A percentile compares a stretch with the other conserved stretches of the same genome.
phyloP scores from a whole-genome alignment of 257 asterid species.

The Salvia miltiorrhiza region DNA sequence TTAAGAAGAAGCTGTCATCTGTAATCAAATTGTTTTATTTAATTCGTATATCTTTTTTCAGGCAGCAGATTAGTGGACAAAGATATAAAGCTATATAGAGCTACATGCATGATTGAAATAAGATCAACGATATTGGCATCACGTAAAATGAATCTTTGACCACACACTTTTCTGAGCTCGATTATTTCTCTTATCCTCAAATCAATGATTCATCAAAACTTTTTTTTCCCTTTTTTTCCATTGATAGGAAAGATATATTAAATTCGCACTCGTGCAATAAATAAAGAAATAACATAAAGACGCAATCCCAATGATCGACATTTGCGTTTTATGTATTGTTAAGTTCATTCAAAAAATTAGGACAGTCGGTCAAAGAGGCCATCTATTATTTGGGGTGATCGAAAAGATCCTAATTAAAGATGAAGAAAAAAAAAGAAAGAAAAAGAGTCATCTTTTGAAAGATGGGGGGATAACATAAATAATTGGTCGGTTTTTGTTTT shows the following conservation, averaged over 20 bases:
- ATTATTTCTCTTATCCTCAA: conserved; percentile 1
- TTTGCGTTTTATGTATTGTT: neutral
- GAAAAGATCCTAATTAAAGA: neutral
- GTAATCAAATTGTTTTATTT: neutral
- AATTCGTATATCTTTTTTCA: neutral
- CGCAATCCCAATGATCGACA: conserved; percentile 15
- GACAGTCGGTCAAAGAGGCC: conserved; percentile 25
- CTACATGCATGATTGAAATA: conserved; percentile 17
- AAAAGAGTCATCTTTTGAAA: neutral
- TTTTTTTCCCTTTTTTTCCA: too few relatives aligned
- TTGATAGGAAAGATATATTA: neutral
- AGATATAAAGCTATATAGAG: conserved; percentile 26
- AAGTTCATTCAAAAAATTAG: conserved; percentile 16
- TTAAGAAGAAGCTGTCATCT: conserved; percentile 3
- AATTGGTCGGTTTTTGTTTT: neutral
- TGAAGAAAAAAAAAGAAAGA: neutral
- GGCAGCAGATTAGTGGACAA: conserved; percentile 22
- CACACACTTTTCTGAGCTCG: conserved; percentile 23
- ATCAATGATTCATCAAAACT: too few relatives aligned
- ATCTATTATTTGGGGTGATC: conserved; percentile 7
- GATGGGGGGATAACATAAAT: conserved; percentile 3
- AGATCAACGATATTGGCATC: conserved; percentile 16
- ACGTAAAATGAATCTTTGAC: conserved; percentile 36
- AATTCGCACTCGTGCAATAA: conserved; percentile 29
- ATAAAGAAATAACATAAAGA: neutral